phyloP scores from a whole-genome alignment of 1,139 yeast species.

The Yamadazyma sp. region DNA sequence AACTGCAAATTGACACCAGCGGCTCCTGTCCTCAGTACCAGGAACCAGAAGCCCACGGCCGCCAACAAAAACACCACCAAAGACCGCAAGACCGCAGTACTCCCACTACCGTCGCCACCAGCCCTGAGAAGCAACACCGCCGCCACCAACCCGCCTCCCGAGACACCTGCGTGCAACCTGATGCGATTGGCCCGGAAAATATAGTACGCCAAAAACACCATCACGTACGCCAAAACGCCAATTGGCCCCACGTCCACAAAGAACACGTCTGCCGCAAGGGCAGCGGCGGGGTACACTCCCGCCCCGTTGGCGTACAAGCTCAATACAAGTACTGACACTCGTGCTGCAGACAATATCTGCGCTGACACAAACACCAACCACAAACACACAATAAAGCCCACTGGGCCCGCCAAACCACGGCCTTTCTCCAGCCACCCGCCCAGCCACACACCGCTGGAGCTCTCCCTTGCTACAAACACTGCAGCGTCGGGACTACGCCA shows the following conservation, averaged over 20 bases:
- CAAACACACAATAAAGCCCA: neutral
- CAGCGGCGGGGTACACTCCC: neutral
- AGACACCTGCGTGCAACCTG: neutral
- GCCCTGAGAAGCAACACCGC: neutral
- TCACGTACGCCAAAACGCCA: neutral
- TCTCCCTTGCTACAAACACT: too few species aligned
- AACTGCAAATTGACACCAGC: too few species aligned
- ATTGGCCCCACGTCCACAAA: neutral
- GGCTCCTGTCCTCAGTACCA: neutral
- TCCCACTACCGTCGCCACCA: too few species aligned
- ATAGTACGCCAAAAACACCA: slow-evolving; percentile 1
- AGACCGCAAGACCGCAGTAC: too few species aligned
- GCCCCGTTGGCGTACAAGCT: neutral
- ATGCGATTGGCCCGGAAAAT: neutral
- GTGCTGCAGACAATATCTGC: neutral
- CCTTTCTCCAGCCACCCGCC: too few species aligned
- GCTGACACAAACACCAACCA: slow-evolving; percentile 1
- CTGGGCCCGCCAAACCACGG: neutral
- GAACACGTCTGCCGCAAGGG: neutral
- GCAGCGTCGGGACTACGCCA: too few species aligned
- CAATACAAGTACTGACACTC: neutral
- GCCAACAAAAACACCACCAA: neutral
- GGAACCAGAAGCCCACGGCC: neutral
- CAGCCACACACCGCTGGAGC: too few species aligned
- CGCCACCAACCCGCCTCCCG: neutral